Conservation (phyloP, 2,329 filamentous ascomycete genomes). For the Graphiopsis chlorocephala region DNA sequence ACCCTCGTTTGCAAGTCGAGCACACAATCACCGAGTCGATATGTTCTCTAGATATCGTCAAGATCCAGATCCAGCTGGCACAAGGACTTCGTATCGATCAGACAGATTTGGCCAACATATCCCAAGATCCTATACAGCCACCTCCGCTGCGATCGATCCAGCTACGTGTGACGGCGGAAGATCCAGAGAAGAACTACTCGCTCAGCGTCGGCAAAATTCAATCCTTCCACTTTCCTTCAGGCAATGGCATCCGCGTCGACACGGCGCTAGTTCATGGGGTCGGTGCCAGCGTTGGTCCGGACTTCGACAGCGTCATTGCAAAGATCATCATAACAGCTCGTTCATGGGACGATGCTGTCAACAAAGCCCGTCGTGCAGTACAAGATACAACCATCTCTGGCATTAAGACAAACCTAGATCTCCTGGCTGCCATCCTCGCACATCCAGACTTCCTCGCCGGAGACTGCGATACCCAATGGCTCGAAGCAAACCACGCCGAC, state of each 20-base stretch:
- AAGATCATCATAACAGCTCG: constrained; percentile 58
- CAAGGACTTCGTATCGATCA: constrained; percentile 40
- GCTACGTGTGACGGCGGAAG: constrained; percentile 57
- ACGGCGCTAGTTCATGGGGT: constrained; percentile 50
- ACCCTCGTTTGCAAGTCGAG: constrained; percentile 60
- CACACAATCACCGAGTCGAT: constrained; percentile 61
- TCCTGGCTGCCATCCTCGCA: constrained; percentile 54
- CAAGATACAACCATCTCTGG: constrained; percentile 56
- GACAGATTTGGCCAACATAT: constrained; percentile 31
- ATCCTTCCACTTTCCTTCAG: constrained; percentile 53
- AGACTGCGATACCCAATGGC: constrained; percentile 56
- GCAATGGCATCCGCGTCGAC: constrained; percentile 58
- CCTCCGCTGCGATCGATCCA: constrained; percentile 52
- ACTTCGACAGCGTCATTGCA: constrained; percentile 59
- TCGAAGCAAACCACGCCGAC: constrained; percentile 48
- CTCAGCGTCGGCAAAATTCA: constrained; percentile 60
- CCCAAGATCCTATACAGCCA: constrained; percentile 35
- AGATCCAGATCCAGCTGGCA: constrained; percentile 53
- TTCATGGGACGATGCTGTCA: constrained; percentile 51
- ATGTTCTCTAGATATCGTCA: constrained; percentile 54
- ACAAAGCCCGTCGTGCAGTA: constrained; percentile 55
- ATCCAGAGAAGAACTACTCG: constrained; percentile 52
- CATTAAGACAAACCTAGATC: constrained; percentile 56
- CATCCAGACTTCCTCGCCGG: constrained; percentile 51
- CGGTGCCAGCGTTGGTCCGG: constrained; percentile 48